Base-by-base conservation (phyloP, 306 rosid genomes). In the Prunus mongolica region DNA sequence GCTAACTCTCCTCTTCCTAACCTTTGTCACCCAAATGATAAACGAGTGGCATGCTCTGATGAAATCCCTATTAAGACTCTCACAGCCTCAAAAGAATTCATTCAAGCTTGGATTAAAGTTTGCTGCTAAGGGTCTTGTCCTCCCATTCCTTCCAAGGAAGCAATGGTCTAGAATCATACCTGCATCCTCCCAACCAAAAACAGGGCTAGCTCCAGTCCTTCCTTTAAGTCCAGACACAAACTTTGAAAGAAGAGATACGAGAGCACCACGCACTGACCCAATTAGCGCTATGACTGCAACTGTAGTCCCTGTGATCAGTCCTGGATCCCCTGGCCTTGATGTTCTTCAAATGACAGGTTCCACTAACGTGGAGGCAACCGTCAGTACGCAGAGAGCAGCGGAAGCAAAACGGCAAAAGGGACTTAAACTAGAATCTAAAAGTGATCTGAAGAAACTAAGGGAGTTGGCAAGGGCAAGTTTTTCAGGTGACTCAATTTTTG, bases 391-490 rank as follows among this genome's bases (percentile, higher is more conserved):
- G 34, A 80, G 76, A 76, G 81, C 75, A 67, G 89, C 19, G 20
- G 89, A 85, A 66, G 86, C 84, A 34, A 87, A 79, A 68, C 65
- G 78, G 75, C 83, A 76, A 6, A 89, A 83, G 77, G 89, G 82
- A 49, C 77, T 67, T 27, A 83, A 84, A 28, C 44, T 76, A 67
- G 89, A 81, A 51, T 77, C 64, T 2, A 87, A 71, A 44, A 79
- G 78, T 63, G 90, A 90, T 80, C 61, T 86, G 70, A 86, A 83
- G 81, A 84, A 84, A 80, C 77, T 90, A 61, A 82, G 92, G 80
- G 86, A 82, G 65, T 74, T 88, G 68, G 92, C 91, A 74, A 90
- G 66, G 76, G 96, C 93, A 76, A 86, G 93, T 70, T 88, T 88
- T 72, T 55, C 85, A 3, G 80, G 88, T 51, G 83, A 83, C 69